Evolutionary conservation across 768 basidiomycete genomes (phyloP), one percentile per base, ranked within the genome.

Genomic region (Rhizopogon sp.): DNA sequence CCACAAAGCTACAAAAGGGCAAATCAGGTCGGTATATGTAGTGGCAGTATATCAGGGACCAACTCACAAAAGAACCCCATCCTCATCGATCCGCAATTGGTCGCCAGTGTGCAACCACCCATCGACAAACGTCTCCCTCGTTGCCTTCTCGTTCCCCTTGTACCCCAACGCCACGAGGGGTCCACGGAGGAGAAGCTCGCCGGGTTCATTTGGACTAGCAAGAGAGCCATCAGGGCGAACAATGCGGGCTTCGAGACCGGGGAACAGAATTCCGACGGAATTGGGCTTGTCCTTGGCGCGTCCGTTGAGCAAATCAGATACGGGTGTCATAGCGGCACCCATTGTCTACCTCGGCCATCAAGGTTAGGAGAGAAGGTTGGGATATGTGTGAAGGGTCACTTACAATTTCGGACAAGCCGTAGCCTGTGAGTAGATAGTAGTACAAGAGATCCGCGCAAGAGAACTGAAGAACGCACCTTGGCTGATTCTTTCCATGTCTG

Each of bases 61-160:
- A n/a, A 69, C 79, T 39, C 56, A 86, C 84, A 76, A 88, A 64
- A 87, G 82, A 58, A 78, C 74, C 5, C 78, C 80, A 2, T 80
- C 70, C 58, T 74, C 71, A 59, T 84, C 77, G 0, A 79, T 75
- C 33, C 73, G 66, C 63, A 88, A 84, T 43, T 73, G 70, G 65
- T 90, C 87, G 7, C 87, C 87, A 0, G 85, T 88, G 52, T 70
- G 72, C 35, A 90, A 49, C 88, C 87, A 90, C n/a, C 85, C 85
- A 53, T 78, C 73, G 5, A 50, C 56, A 61, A 88, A 89, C 10
- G 85, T 83, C 60, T 79, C 78, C 56, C 69, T 71, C 35, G 79
- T 86, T 1, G 85, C 83, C 58, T 79, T 73, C 45, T 82, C 79
- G 63, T 88, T 84, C 52, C 81, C 78, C 78, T 78, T 83, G 65